Base-by-base conservation (phyloP, 2,329 filamentous ascomycete genomes). In the Xylaria multiplex region DNA sequence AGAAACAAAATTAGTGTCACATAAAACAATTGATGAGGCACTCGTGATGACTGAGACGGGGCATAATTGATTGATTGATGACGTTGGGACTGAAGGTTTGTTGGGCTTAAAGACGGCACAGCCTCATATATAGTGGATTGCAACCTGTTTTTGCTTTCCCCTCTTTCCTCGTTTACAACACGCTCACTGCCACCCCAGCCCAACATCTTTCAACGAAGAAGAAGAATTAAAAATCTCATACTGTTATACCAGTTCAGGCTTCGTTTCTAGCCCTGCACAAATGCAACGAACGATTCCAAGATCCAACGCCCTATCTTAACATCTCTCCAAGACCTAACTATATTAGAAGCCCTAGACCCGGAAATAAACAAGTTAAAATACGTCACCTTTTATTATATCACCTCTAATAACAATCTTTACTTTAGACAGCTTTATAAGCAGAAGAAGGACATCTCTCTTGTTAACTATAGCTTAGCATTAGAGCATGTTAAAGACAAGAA, bases 401-500 rank as follows among this genome's bases (percentile, higher is more conserved):
- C 63, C n/a, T 40, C 45, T 42, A 24, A 65, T 9, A 58, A 53
- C 45, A 46, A 65, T 30, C 24, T 65, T 57, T 65, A 50, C 19
- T 65, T 53, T 53, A 58, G 58, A 6, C 32, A 53, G 52, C 16
- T 53, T 22, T 30, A 35, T 19, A 62, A 53, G 37, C 32, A 42
- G 30, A 65, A 48, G 45, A 52, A 42, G 40, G 46, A 62, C 14
- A 62, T 65, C 46, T 37, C 52, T 58, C 22, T 65, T 52, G 56
- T 24, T 37, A 58, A 65, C 2, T 65, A 62, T 30, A 46, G 13
- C 24, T 43, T 11, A 56, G 43, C 40, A 32, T 45, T 66, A 6
- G 54, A 62, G 48, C 53, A 43, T 53, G 49, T 66, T 53, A 40
- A 16, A 5, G 64, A 66, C 42, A 59, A 66, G 59, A 59, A 66